Evolutionary conservation across 129 eudicot species (phyloP).

Genomic region (Flaveria trinervia): DNA sequence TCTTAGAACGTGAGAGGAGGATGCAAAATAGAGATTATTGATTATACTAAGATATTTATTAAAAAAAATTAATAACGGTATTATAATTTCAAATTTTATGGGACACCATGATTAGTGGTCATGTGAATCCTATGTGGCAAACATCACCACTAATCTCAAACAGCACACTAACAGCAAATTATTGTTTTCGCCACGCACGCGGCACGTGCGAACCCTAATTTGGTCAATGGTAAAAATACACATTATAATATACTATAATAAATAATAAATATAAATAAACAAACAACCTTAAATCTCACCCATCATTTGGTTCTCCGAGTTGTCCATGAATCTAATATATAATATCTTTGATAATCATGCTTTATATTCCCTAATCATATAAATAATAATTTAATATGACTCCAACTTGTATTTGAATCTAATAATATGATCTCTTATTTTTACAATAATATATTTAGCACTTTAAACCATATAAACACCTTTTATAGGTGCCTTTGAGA

Average conservation of each 20-base stretch:
- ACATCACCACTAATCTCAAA: slow-evolving; percentile 36
- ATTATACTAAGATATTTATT: not conserved
- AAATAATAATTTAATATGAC: not conserved
- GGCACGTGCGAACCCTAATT: slow-evolving; percentile 48
- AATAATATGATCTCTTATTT: not conserved
- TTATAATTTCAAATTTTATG: slow-evolving; percentile 30
- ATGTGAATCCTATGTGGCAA: slow-evolving; percentile 45
- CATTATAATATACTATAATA: not conserved
- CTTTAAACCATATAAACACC: not conserved
- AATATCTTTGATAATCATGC: slow-evolving; percentile 32
- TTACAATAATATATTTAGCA: not conserved
- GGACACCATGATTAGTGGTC: slow-evolving; percentile 41
- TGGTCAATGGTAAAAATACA: slow-evolving; percentile 47
- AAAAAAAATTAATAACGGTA: not conserved
- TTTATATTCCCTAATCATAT: slow-evolving; percentile 31
- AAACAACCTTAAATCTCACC: slow-evolving; percentile 40
- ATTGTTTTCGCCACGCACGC: slow-evolving; percentile 42
- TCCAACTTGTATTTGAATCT: slow-evolving; percentile 5
- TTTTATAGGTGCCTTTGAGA: no score
- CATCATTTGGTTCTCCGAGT: slow-evolving; percentile 49
- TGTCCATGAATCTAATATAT: slow-evolving; percentile 32
- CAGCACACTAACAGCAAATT: slow-evolving; percentile 51
- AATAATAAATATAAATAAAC: not conserved
- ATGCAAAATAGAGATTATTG: slow-evolving; percentile 12
- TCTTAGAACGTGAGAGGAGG: slow-evolving; percentile 28